Evolutionary conservation across 208 protist species (phyloP).

Genomic region (Cochliopodium minus): DNA sequence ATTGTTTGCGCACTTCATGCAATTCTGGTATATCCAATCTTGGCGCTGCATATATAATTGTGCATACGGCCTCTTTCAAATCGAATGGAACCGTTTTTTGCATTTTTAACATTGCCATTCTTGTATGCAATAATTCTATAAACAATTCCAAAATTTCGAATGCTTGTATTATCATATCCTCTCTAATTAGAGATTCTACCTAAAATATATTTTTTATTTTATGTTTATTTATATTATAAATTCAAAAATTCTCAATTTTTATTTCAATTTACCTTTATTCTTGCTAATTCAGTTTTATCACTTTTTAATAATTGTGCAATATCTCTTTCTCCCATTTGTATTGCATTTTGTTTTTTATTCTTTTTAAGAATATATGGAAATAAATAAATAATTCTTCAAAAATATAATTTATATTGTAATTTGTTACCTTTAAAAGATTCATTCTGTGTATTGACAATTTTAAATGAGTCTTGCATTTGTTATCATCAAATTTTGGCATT

Average conservation of each 20-base stretch:
- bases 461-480: constrained; percentile 2
- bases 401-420: too few relatives aligned
- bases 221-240: background rate
- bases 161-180: background rate
- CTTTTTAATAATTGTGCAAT: background rate
- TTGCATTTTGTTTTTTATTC: background rate
- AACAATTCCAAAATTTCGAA: constrained; percentile 9
- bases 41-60: background rate
- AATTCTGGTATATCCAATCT: background rate
- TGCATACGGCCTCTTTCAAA: constrained; percentile 1
- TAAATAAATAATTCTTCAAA: too few relatives aligned
- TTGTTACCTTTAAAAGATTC: background rate
- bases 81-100: background rate
- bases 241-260: background rate
- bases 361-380: too few relatives aligned
- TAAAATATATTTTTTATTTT: background rate
- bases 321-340: background rate
- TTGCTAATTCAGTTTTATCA: constrained; percentile 1
- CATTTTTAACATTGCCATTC: background rate
- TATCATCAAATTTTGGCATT: too few relatives aligned
- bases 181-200: background rate
- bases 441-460: background rate
- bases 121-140: background rate
- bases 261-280: constrained; percentile 4
- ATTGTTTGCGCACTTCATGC: background rate